phyloP scores from a whole-genome alignment of 23 red algal genomes.

The Gracilaria vermiculophylla region DNA sequence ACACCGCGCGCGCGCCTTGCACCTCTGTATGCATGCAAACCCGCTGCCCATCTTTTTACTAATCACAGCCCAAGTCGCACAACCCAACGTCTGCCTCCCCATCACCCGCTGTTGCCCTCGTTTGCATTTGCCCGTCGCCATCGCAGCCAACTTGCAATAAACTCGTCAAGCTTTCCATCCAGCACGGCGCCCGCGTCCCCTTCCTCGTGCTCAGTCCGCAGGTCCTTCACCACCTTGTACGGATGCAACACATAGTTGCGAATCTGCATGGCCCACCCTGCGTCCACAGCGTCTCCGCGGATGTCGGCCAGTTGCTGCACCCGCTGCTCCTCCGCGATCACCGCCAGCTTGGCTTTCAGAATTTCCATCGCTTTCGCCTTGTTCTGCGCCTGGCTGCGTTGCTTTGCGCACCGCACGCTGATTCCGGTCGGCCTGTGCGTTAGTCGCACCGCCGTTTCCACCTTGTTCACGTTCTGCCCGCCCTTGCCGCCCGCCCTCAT shows the following conservation, averaged over 20 bases:
- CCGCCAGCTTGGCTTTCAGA: constrained; percentile 85
- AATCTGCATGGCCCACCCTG: constrained; percentile 90
- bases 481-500: constrained; percentile 83
- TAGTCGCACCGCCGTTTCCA: constrained; percentile 87
- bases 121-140: not conserved
- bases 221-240: constrained; percentile 99
- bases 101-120: not conserved
- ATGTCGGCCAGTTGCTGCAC: constrained; percentile 78
- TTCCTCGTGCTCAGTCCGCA: constrained; percentile 72
- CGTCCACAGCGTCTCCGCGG: constrained; percentile 92
- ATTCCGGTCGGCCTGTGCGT: constrained; percentile 83
- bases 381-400: constrained; percentile 80
- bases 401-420: constrained; percentile 67
- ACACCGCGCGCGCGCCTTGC: too few relatives aligned
- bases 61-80: too few relatives aligned
- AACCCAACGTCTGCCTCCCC: not conserved
- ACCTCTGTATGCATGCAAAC: too few relatives aligned
- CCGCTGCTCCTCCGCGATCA: constrained; percentile 84
- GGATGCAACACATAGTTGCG: constrained; percentile 96
- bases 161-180: constrained; percentile 74
- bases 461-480: constrained; percentile 98
- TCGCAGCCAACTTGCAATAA: constrained; percentile 64
- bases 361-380: constrained; percentile 71
- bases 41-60: too few relatives aligned
- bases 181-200: constrained; percentile 66